Conservation (phyloP, 2,329 filamentous ascomycete genomes). For the Didymosphaeria variabile region DNA sequence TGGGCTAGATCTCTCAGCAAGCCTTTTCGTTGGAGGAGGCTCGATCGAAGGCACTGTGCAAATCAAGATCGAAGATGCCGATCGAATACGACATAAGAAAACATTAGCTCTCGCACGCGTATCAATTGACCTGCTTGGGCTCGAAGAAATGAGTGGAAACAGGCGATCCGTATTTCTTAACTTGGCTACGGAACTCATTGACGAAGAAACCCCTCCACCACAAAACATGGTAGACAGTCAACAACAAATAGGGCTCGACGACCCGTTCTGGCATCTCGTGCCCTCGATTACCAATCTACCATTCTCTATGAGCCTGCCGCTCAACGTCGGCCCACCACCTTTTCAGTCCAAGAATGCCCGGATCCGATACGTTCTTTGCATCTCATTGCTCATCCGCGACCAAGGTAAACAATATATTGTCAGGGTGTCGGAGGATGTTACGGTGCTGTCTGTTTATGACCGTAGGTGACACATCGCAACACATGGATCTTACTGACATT, state of each 20-base stretch:
- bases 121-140: constrained; percentile 61
- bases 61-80: constrained; percentile 58
- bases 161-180: constrained; percentile 61
- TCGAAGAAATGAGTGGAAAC: constrained; percentile 60
- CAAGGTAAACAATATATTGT: constrained; percentile 60
- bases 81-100: constrained; percentile 54
- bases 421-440: constrained; percentile 59
- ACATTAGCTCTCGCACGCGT: constrained; percentile 59
- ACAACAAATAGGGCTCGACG: constrained; percentile 47
- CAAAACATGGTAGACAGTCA: constrained; percentile 59
- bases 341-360: constrained; percentile 62
- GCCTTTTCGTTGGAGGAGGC: constrained; percentile 64
- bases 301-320: constrained; percentile 62
- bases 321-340: constrained; percentile 64
- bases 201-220: constrained; percentile 60
- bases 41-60: constrained; percentile 62
- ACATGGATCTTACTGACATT: constrained; percentile 17
- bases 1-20: constrained; percentile 59
- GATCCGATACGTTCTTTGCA: constrained; percentile 61
- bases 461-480: constrained; percentile 46
- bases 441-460: constrained; percentile 64
- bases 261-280: constrained; percentile 60
- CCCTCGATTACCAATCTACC: constrained; percentile 59
- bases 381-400: constrained; percentile 58
- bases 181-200: constrained; percentile 61